These are phyloP conservation scores for Somion occarium DNA, from an alignment of 1,284 basidiomycete genomes.

Conservation along the genomic window DNA sequence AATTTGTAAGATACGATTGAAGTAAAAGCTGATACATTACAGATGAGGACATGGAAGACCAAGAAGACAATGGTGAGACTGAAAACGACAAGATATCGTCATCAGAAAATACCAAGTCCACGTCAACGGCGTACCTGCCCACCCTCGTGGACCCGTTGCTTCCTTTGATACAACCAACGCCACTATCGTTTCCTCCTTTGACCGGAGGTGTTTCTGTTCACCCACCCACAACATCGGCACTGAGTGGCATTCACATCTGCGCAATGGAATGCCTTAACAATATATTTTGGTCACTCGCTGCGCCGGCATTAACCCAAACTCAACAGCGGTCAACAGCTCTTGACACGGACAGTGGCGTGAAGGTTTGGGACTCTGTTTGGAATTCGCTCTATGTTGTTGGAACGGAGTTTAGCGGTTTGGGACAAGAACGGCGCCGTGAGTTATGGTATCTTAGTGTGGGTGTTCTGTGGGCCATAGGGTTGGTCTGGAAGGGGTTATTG, in stretches of 20 bases:
- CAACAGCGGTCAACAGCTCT: slow-evolving; percentile 28
- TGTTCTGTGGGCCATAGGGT: slow-evolving; percentile 76
- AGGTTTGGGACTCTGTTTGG: slow-evolving; percentile 63
- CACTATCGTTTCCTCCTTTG: slow-evolving; percentile 74
- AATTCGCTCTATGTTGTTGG: slow-evolving; percentile 53
- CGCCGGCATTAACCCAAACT: slow-evolving; percentile 16
- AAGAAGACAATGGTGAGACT: slow-evolving; percentile 32
- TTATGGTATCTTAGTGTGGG: slow-evolving; percentile 73
- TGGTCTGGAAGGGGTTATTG: slow-evolving; percentile 60
- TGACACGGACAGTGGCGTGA: slow-evolving; percentile 44
- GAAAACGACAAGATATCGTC: slow-evolving; percentile 15
- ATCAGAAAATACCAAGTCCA: slow-evolving; percentile 16
- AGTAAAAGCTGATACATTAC: slow-evolving; percentile 11
- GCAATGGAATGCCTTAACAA: slow-evolving; percentile 92
- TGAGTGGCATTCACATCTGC: slow-evolving; percentile 77
- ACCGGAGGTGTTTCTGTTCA: slow-evolving; percentile 62
- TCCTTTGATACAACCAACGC: slow-evolving; percentile 63
- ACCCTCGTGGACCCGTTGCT: slow-evolving; percentile 59
- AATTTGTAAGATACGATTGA: slow-evolving; percentile 12
- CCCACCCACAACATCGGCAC: slow-evolving; percentile 80
- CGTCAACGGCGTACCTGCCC: slow-evolving; percentile 35
- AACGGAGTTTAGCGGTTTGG: slow-evolving; percentile 45
- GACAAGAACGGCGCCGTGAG: slow-evolving; percentile 61
- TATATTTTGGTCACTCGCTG: slow-evolving; percentile 72
- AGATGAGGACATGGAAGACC: slow-evolving; percentile 34